These are phyloP conservation scores for Neofusicoccum sp. DNA, from an alignment of 2,329 filamentous ascomycete genomes.

Conservation along the genomic window DNA sequence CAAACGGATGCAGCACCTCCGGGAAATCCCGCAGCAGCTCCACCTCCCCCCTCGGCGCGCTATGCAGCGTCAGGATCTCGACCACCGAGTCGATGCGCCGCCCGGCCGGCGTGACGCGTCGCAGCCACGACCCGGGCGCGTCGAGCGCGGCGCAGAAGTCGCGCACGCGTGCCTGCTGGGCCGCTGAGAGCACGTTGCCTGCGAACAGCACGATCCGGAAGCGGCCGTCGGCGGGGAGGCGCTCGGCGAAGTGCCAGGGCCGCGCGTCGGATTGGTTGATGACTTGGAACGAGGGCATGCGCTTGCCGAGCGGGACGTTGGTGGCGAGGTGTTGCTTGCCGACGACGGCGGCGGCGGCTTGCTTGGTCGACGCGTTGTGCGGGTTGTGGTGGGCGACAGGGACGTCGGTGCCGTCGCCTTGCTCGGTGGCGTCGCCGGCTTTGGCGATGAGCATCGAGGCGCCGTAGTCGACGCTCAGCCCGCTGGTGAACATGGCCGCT, in stretches of 20 bases:
- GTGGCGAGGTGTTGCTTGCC: constrained; percentile 49
- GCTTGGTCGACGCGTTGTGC: not conserved
- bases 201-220: constrained; percentile 65
- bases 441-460: constrained; percentile 61
- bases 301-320: constrained; percentile 56
- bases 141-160: constrained; percentile 51
- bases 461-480: constrained; percentile 61
- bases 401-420: constrained; percentile 54
- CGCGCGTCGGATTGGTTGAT: constrained; percentile 60
- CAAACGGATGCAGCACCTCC: constrained; percentile 47
- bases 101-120: constrained; percentile 43
- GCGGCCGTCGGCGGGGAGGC: constrained; percentile 59
- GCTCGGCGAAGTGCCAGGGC: constrained; percentile 62
- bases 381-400: constrained; percentile 25
- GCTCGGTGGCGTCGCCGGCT: constrained; percentile 44
- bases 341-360: constrained; percentile 25
- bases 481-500: constrained; percentile 62
- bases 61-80: constrained; percentile 65
- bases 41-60: constrained; percentile 51
- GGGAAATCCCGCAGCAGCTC: constrained; percentile 47
- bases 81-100: constrained; percentile 53
- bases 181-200: constrained; percentile 54
- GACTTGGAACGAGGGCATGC: constrained; percentile 62
- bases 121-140: constrained; percentile 45
- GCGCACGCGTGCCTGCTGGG: constrained; percentile 51